A percentile compares a stretch with the other conserved stretches of the same genome.
phyloP scores from a whole-genome alignment of 1,139 yeast species.

The Groenewaldozyma sp. region DNA sequence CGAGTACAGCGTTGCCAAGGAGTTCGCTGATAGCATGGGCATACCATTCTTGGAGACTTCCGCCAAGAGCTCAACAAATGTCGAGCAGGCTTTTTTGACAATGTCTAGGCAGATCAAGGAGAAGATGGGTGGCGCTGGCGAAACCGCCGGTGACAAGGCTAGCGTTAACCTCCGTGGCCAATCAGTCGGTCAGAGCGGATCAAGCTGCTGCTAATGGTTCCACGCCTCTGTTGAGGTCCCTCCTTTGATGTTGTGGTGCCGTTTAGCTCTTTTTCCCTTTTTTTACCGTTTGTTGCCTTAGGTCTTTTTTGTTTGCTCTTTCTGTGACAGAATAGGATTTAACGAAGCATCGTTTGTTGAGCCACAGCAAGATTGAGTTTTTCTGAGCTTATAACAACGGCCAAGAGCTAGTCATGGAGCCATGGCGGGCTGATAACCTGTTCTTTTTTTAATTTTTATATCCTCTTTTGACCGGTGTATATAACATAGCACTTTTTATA shows the following conservation, averaged over 20 bases:
- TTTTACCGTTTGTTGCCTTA: too few species aligned
- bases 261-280: background rate
- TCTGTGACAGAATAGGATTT: too few species aligned
- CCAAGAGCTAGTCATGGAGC: too few species aligned
- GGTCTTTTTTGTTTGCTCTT: background rate
- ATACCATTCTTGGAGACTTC: conserved; percentile 96
- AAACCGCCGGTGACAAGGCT: conserved; percentile 42
- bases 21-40: conserved; percentile 92
- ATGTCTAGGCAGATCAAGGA: conserved; percentile 99
- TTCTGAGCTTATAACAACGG: too few species aligned
- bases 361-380: too few species aligned
- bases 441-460: too few species aligned
- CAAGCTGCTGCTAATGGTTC: conserved; percentile 61
- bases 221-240: background rate
- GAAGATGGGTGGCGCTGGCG: conserved; percentile 69
- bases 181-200: conserved; percentile 58
- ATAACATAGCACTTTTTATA: too few species aligned
- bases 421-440: too few species aligned
- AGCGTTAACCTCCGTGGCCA: conserved; percentile 86
- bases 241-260: background rate
- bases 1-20: conserved; percentile 93
- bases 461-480: too few species aligned
- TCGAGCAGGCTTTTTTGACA: conserved; percentile 95
- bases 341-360: too few species aligned
- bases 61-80: conserved; percentile 91